These are phyloP conservation scores for Diplogelasinospora grovesii DNA, from an alignment of 495 filamentous ascomycete genomes.

Conservation along the genomic window DNA sequence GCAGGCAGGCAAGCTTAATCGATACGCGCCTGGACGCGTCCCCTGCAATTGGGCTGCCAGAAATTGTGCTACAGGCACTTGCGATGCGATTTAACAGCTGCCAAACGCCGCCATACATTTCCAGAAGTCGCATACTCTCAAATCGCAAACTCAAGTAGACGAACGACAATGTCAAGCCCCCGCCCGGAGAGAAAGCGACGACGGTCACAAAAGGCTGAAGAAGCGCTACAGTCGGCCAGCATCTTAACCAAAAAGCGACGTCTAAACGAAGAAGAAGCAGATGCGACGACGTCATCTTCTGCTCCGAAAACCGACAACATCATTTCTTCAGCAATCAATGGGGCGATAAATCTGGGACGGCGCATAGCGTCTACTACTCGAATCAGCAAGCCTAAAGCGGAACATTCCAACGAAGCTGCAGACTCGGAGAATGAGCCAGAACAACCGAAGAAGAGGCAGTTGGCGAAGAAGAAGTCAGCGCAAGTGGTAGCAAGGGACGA, in stretches of 20 bases:
- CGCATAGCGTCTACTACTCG: background rate
- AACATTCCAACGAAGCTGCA: background rate
- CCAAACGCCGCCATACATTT: too few relatives aligned
- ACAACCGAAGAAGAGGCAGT: slow-evolving; percentile 6
- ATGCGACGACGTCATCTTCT: slow-evolving; percentile 8
- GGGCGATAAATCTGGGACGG: slow-evolving; percentile 1
- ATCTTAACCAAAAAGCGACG: slow-evolving; percentile 28
- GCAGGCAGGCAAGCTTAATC: too few relatives aligned
- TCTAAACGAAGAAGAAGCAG: slow-evolving; percentile 12
- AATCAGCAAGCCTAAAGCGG: background rate
- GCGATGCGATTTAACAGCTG: too few relatives aligned
- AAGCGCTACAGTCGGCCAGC: slow-evolving; percentile 12
- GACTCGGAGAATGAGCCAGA: slow-evolving; percentile 7
- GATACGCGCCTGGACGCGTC: too few relatives aligned
- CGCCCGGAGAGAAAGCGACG: too few relatives aligned
- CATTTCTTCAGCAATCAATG: background rate
- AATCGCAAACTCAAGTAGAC: slow-evolving; percentile 4
- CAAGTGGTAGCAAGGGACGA: background rate
- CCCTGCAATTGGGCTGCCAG: too few relatives aligned
- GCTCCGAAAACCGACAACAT: background rate
- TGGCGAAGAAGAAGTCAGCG: background rate
- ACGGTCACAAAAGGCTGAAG: slow-evolving; percentile 11
- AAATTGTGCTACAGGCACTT: too few relatives aligned
- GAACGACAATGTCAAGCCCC: too few relatives aligned
- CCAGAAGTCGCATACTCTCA: slow-evolving; percentile 8